phyloP scores from a whole-genome alignment of 805 yeast genomes.

The Komagataella kurtzmanii region DNA sequence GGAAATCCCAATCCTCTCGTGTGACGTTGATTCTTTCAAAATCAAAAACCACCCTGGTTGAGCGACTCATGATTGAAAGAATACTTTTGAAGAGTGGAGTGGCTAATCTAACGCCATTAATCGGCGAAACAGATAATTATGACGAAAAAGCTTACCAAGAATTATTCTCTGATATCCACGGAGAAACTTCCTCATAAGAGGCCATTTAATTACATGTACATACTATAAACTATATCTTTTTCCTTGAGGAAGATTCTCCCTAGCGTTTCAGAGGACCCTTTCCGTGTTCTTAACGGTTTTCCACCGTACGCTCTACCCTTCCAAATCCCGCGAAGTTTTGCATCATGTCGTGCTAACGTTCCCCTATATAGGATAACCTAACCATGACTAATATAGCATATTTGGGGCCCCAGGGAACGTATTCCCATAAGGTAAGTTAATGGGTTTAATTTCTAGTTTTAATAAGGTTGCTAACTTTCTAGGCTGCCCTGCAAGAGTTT shows the following conservation, averaged over 20 bases:
- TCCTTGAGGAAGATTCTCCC: background rate
- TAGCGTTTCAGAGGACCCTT: background rate
- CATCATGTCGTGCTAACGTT: background rate
- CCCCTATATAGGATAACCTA: background rate
- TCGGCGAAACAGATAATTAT: background rate
- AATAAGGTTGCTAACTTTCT: background rate
- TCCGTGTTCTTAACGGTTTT: background rate
- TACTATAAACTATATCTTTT: background rate
- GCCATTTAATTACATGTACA: background rate
- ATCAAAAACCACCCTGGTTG: constrained; percentile 7
- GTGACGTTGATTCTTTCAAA: background rate
- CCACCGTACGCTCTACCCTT: background rate
- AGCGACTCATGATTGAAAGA: constrained; percentile 18
- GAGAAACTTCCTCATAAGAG: background rate
- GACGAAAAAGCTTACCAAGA: background rate
- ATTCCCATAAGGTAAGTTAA: constrained; percentile 64
- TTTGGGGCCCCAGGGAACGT: constrained; percentile 87
- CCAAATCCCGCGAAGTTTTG: background rate
- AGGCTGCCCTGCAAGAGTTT: constrained; percentile 36
- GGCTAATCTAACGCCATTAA: background rate
- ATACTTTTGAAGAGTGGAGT: constrained; percentile 8
- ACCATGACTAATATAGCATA: constrained; percentile 40
- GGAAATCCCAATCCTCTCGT: constrained; percentile 11
- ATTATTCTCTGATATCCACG: background rate
- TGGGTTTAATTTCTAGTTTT: background rate